phyloP scores from a whole-genome alignment of 169 alveolate genomes.

The Eimeria sp. region DNA sequence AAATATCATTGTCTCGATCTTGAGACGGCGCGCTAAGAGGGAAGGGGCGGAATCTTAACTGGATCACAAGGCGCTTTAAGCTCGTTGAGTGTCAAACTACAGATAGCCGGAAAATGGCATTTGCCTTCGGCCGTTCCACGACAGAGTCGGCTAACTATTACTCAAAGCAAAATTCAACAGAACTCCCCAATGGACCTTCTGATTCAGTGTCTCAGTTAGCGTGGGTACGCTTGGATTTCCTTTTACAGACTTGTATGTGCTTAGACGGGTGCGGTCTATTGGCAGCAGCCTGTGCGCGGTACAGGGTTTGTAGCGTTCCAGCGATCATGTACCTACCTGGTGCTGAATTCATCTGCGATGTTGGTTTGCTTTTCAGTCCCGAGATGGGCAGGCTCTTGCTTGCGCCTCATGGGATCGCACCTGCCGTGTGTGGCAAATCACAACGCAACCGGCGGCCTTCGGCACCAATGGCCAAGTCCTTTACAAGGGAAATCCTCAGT shows the following conservation, averaged over 20 bases:
- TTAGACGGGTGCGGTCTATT: not conserved
- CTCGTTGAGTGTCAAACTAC: not conserved
- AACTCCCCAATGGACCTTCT: constrained; percentile 77
- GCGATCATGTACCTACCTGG: not conserved
- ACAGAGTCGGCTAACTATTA: constrained; percentile 71
- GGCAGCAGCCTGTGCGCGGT: not conserved
- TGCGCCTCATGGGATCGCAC: constrained; percentile 83
- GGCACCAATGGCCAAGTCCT: constrained; percentile 33
- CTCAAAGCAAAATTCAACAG: constrained; percentile 67
- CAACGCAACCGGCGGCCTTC: constrained; percentile 69
- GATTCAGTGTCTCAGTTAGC: constrained; percentile 79
- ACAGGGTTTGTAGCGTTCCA: not conserved
- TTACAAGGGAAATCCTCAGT: constrained; percentile 70
- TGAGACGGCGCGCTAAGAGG: not conserved
- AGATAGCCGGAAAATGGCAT: constrained; percentile 34
- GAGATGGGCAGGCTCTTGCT: constrained; percentile 75
- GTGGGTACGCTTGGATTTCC: constrained; percentile 30
- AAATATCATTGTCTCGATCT: not conserved
- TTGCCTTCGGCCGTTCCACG: constrained; percentile 54
- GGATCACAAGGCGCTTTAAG: not conserved
- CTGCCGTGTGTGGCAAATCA: constrained; percentile 80
- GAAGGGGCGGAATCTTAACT: not conserved
- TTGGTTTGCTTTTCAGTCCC: constrained; percentile 35
- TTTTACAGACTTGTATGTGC: not conserved
- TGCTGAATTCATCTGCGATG: no score